phyloP scores from a whole-genome alignment of 2,329 filamentous ascomycete species.

The Sphaerulina populicola region DNA sequence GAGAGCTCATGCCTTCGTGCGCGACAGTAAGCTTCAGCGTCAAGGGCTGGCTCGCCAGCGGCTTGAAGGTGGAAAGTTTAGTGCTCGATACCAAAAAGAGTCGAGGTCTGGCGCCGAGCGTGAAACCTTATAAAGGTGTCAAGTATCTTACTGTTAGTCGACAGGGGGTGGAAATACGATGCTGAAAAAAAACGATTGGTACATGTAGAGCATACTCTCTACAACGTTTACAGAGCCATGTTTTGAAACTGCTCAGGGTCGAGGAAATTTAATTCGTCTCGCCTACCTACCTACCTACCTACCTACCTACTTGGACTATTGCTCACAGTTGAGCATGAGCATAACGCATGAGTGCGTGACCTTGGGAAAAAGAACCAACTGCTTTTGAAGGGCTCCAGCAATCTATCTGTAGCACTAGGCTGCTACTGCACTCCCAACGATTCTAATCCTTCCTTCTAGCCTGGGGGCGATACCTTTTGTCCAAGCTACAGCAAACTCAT shows the following conservation, averaged over 20 bases:
- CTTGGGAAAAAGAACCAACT: no score
- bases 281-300: no score
- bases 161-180: slow-evolving; percentile 46
- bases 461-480: slow-evolving; percentile 70
- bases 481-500: slow-evolving; percentile 60
- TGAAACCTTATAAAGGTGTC: slow-evolving; percentile 95
- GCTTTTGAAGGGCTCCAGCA: background rate
- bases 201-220: background rate
- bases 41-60: slow-evolving; percentile 57
- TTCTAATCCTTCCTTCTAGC: slow-evolving; percentile 64
- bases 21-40: slow-evolving; percentile 45
- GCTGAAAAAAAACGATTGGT: slow-evolving; percentile 23
- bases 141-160: slow-evolving; percentile 78
- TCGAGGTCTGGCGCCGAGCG: slow-evolving; percentile 71
- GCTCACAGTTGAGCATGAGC: no score
- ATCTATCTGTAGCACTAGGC: background rate
- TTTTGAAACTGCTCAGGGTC: no score
- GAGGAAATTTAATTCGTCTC: background rate
- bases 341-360: no score
- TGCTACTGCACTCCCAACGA: slow-evolving; percentile 13
- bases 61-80: slow-evolving; percentile 55
- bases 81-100: slow-evolving; percentile 67
- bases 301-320: no score
- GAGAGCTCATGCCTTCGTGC: slow-evolving; percentile 42
- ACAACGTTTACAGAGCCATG: background rate